Percentiles rank a stretch among this genome's conserved stretches.
Evolutionary conservation across 495 filamentous ascomycete genomes (phyloP).

Genomic region (Neurospora sp.): DNA sequence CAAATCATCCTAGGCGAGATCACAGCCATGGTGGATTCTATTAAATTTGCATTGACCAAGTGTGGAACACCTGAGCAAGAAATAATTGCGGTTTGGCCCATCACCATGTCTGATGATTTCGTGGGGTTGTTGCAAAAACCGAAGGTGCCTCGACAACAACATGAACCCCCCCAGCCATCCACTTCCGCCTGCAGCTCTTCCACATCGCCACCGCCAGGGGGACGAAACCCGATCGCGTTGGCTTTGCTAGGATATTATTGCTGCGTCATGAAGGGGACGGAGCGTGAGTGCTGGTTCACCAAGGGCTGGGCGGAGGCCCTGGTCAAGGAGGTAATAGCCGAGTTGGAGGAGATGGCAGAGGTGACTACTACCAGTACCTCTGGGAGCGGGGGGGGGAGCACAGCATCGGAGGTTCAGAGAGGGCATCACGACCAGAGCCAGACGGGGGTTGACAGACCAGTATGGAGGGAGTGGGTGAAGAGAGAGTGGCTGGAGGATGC

Average conservation of each 20-base stretch:
- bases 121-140: constrained; percentile 5
- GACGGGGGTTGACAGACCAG: background rate
- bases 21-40: background rate
- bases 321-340: constrained; percentile 6
- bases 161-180: background rate
- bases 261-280: constrained; percentile 14
- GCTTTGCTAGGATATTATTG: constrained; percentile 20
- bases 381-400: background rate
- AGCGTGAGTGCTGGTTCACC: constrained; percentile 18
- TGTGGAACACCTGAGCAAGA: constrained; percentile 12
- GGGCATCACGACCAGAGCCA: background rate
- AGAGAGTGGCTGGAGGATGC: background rate
- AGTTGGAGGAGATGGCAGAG: background rate
- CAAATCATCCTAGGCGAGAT: constrained; percentile 8
- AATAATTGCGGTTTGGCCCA: constrained; percentile 17
- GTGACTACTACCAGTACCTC: background rate
- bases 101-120: constrained; percentile 10
- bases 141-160: background rate
- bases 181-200: background rate
- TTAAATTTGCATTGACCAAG: background rate
- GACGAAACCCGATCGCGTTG: constrained; percentile 13
- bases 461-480: background rate
- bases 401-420: background rate
- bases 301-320: constrained; percentile 15
- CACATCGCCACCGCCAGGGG: background rate